A percentile compares a stretch with the other conserved stretches of the same genome.
Conservation (phyloP, 495 filamentous ascomycete genomes). For the Penicillium pancosmium region DNA sequence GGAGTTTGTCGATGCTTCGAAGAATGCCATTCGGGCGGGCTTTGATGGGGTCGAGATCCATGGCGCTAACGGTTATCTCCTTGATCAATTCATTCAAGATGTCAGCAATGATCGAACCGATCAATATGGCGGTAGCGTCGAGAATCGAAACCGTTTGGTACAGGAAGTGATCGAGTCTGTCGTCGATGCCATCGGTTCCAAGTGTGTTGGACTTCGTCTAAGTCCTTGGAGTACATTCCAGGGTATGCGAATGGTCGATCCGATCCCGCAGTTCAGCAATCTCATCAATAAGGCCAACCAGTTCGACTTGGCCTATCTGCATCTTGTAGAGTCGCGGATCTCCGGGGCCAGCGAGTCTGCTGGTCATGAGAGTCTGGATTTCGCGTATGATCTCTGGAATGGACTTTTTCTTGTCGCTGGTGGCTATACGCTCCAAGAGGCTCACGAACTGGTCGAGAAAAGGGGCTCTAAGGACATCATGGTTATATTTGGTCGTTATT, state of each 20-base stretch:
- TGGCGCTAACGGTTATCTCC: constrained; percentile 72
- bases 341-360: constrained; percentile 28
- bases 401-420: constrained; percentile 58
- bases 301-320: constrained; percentile 61
- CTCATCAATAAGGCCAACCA: constrained; percentile 50
- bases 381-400: constrained; percentile 36
- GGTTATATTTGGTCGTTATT: constrained; percentile 61
- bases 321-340: constrained; percentile 57
- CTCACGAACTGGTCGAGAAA: constrained; percentile 49
- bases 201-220: constrained; percentile 59
- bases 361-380: constrained; percentile 48
- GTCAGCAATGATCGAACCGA: constrained; percentile 64
- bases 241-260: constrained; percentile 65
- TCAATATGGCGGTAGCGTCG: constrained; percentile 66
- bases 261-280: constrained; percentile 61
- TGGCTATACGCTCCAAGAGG: constrained; percentile 50
- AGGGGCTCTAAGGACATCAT: constrained; percentile 52
- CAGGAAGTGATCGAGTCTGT: constrained; percentile 63
- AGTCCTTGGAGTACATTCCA: constrained; percentile 65
- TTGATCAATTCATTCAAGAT: constrained; percentile 74
- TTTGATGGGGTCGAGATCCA: constrained; percentile 82
- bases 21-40: constrained; percentile 66
- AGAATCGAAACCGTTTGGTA: constrained; percentile 63
- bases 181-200: constrained; percentile 59
- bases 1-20: constrained; percentile 61